Evolutionary conservation across 2,329 filamentous ascomycete species (phyloP).

Genomic region (Neopestalotiopsis sp.): DNA sequence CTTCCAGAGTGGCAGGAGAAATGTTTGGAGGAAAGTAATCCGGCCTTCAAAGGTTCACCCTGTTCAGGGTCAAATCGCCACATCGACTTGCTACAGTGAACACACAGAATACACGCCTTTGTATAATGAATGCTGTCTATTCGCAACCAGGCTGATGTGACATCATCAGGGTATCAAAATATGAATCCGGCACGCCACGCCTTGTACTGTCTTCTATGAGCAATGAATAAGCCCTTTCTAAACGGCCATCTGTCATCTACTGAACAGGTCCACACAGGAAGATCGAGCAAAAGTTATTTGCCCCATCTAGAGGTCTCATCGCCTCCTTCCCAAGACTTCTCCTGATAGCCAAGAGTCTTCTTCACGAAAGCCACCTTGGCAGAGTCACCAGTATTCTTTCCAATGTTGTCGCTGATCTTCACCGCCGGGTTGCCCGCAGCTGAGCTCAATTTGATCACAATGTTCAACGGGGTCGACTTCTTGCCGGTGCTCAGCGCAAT

Average conservation of each 20-base stretch:
- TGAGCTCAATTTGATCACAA: conserved; percentile 95
- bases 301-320: conserved; percentile 88
- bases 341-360: conserved; percentile 81
- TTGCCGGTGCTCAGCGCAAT: conserved; percentile 71
- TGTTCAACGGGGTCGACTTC: conserved; percentile 92
- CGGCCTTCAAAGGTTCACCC: no score
- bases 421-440: conserved; percentile 82
- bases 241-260: background rate
- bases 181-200: background rate
- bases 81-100: no score
- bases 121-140: conserved; percentile 1
- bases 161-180: background rate
- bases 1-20: no score
- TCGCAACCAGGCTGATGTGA: background rate
- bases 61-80: no score
- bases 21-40: no score
- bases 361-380: conserved; percentile 84
- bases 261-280: background rate
- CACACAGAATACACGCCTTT: no score
- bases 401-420: conserved; percentile 89
- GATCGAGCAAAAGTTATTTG: conserved; percentile 33
- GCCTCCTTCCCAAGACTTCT: conserved; percentile 82
- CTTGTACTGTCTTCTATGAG: background rate
- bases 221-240: background rate
- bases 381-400: conserved; percentile 93